Base-by-base conservation (phyloP, 345 rosid genomes). In the Anastatica hierochuntica region DNA sequence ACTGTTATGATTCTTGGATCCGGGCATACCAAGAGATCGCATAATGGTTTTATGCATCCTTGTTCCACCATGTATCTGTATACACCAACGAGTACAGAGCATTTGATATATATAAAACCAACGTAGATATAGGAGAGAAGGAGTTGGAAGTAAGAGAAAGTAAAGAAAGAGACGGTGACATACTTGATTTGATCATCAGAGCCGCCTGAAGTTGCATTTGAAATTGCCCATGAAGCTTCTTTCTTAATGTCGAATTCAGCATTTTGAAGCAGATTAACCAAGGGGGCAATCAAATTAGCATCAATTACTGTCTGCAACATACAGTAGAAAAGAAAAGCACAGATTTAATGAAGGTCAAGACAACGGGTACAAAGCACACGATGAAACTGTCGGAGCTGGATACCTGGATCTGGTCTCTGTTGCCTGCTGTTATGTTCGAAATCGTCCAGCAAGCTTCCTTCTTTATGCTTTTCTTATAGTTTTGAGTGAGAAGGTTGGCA, bases 371-470 rank as follows among this genome's bases (percentile, higher is more conserved):
- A 34, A 50, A 42, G 16, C 18, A 31, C n/a, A 58, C 31, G 49
- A 60, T 30, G 34, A 47, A 51, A 29, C 3, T 27, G 12, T 37
- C 55, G 23, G 29, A 39, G 35, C 34, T 29, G 13, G 20, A 11
- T 39, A 81, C 97, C 94, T 88, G 94, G 67, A 90, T 90, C 68
- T 90, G 97, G 26, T 82, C 86, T 61, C 41, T 78, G 76, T 90
- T 90, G 34, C 97, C 97, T 57, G 95, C 94, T 15, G 97, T 90
- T 55, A 90, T 82, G 55, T 90, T 90, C 50, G 97, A 90, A 60
- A 90, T 86, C 11, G 95, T 84, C 97, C 97, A 90, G 72, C 97
- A 90, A 43, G 97, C 97, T 76, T 90, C 97, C 64, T 90, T 90
- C 66, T 83, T 85, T 45, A 90, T 86, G 79, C 97, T 86, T 77